Evolutionary conservation across 495 filamentous ascomycete species (phyloP).

Genomic region (Chaetomium tenue): DNA sequence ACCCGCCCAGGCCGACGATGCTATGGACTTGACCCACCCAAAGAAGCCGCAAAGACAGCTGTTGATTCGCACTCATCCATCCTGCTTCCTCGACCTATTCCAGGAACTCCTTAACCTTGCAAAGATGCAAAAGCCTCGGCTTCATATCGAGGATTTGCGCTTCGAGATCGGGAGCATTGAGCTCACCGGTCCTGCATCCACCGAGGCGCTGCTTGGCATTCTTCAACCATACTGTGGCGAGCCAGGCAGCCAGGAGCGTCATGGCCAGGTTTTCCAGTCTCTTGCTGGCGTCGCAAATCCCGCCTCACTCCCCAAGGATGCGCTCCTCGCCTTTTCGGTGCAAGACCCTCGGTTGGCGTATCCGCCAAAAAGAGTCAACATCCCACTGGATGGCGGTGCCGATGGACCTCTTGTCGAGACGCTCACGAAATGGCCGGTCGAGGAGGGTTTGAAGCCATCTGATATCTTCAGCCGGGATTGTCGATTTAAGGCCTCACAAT

Average conservation of each 20-base stretch:
- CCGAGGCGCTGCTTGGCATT: conserved; percentile 71
- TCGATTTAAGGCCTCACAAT: conserved; percentile 56
- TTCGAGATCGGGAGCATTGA: conserved; percentile 96
- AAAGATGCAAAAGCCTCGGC: conserved; percentile 67
- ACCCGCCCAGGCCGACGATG: conserved; percentile 6
- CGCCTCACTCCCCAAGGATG: conserved; percentile 68
- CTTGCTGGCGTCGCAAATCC: conserved; percentile 72
- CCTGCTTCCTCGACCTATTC: conserved; percentile 83
- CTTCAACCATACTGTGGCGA: conserved; percentile 56
- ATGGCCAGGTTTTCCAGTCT: conserved; percentile 59
- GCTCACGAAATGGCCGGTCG: conserved; percentile 69
- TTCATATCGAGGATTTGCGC: conserved; percentile 82
- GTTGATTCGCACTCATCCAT: conserved; percentile 80
- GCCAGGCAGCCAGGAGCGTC: conserved; percentile 38
- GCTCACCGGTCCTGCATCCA: conserved; percentile 77
- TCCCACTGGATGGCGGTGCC: conserved; percentile 50
- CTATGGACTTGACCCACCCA: conserved; percentile 24
- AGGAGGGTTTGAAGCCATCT: conserved; percentile 53
- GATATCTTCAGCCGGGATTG: conserved; percentile 66
- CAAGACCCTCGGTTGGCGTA: conserved; percentile 77
- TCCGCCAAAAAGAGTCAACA: conserved; percentile 55
- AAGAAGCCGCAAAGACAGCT: conserved; percentile 55
- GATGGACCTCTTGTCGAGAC: conserved; percentile 52
- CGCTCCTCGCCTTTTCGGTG: conserved; percentile 68
- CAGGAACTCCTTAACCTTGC: conserved; percentile 66